phyloP scores from a whole-genome alignment of 2,329 filamentous ascomycete genomes.

The Exophiala dermatitidis region DNA sequence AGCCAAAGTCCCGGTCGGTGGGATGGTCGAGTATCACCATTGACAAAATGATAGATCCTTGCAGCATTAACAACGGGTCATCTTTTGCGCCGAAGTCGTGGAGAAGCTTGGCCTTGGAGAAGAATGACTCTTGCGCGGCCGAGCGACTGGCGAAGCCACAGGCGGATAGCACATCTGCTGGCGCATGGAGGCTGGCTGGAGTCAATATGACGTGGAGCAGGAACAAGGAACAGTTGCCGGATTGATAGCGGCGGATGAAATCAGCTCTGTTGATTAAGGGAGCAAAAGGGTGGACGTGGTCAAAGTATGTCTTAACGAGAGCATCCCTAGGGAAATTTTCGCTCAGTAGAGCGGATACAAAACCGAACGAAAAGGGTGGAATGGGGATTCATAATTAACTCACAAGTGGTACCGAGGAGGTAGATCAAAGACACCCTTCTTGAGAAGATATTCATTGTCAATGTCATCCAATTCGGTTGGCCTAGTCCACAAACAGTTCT shows the following conservation, averaged over 20 bases:
- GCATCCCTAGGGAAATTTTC: slow-evolving; percentile 19
- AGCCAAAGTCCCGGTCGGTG: slow-evolving; percentile 24
- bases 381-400: slow-evolving; percentile 19
- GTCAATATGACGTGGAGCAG: slow-evolving; percentile 25
- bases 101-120: slow-evolving; percentile 27
- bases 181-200: slow-evolving; percentile 25
- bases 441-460: slow-evolving; percentile 27
- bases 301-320: slow-evolving; percentile 27
- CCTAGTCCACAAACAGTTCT: slow-evolving; percentile 23
- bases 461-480: slow-evolving; percentile 24
- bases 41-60: slow-evolving; percentile 27
- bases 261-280: slow-evolving; percentile 25
- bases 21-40: slow-evolving; percentile 26
- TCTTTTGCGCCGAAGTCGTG: slow-evolving; percentile 26
- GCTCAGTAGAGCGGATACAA: slow-evolving; percentile 19
- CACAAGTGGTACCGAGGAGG: slow-evolving; percentile 23
- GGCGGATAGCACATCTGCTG: slow-evolving; percentile 24
- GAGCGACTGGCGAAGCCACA: slow-evolving; percentile 25
- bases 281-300: slow-evolving; percentile 25
- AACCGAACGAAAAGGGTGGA: slow-evolving; percentile 7
- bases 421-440: slow-evolving; percentile 28
- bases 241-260: slow-evolving; percentile 26
- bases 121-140: slow-evolving; percentile 26
- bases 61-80: slow-evolving; percentile 26
- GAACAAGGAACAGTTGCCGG: slow-evolving; percentile 26